Percentiles rank a stretch among this genome's conserved stretches.
phyloP scores from a whole-genome alignment of 1,284 basidiomycete genomes.

The Trichosporon inkin region DNA sequence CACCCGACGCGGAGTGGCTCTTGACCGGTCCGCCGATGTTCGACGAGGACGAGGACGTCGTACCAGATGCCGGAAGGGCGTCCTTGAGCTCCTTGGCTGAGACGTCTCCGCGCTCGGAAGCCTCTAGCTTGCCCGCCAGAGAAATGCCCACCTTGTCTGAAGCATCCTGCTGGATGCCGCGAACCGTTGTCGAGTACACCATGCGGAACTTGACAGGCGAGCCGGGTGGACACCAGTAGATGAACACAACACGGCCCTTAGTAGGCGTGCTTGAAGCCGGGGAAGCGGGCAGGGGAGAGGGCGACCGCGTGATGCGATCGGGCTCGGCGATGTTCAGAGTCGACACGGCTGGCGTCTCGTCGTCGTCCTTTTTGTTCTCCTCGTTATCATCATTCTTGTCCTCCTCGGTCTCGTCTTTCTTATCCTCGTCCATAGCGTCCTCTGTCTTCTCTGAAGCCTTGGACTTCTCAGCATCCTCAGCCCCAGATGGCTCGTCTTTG shows the following conservation, averaged over 20 bases:
- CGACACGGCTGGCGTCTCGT: slow-evolving; percentile 11
- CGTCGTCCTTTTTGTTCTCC: slow-evolving; percentile 14
- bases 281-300: slow-evolving; percentile 10
- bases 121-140: slow-evolving; percentile 61
- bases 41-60: slow-evolving; percentile 12
- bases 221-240: slow-evolving; percentile 76
- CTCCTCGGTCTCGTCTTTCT: background rate
- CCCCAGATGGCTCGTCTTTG: background rate
- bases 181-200: slow-evolving; percentile 72
- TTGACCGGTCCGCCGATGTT: slow-evolving; percentile 9
- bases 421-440: slow-evolving; percentile 15
- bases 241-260: slow-evolving; percentile 60
- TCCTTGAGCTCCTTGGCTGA: slow-evolving; percentile 44
- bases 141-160: slow-evolving; percentile 54
- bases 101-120: slow-evolving; percentile 70
- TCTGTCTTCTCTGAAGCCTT: slow-evolving; percentile 14
- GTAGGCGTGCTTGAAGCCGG: slow-evolving; percentile 10
- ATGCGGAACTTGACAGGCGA: slow-evolving; percentile 79
- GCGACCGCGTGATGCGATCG: slow-evolving; percentile 11
- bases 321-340: slow-evolving; percentile 15
- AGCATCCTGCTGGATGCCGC: slow-evolving; percentile 58
- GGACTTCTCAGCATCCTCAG: slow-evolving; percentile 13
- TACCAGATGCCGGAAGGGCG: slow-evolving; percentile 22
- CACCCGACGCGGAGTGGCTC: slow-evolving; percentile 1
- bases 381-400: slow-evolving; percentile 12